Percentiles rank a stretch among this genome's conserved stretches.
Conservation (phyloP, 768 basidiomycete genomes). For the Boletales sp. region DNA sequence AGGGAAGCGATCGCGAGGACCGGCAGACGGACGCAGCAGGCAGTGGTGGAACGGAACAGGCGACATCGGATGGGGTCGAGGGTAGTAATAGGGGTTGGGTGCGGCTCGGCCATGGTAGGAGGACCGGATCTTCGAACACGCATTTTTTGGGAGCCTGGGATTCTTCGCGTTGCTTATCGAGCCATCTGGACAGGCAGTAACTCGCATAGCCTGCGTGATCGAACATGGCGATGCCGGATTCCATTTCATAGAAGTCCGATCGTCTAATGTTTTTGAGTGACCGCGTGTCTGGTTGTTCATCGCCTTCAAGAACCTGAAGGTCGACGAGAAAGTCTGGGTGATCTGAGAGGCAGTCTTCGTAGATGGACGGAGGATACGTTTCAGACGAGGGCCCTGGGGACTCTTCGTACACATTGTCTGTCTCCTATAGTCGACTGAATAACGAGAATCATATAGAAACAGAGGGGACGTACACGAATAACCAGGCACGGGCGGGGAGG, state of each 20-base stretch:
- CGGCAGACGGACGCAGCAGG: neutral
- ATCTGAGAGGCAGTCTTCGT: constrained; percentile 28
- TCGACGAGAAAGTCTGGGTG: constrained; percentile 17
- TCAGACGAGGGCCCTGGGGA: neutral
- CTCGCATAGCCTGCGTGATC: constrained; percentile 23
- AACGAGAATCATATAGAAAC: neutral
- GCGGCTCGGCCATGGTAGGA: constrained; percentile 16
- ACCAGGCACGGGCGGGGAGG: constrained; percentile 28
- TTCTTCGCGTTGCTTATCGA: constrained; percentile 27
- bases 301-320: constrained; percentile 15
- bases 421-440: constrained; percentile 15
- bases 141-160: constrained; percentile 12
- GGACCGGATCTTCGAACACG: constrained; percentile 19
- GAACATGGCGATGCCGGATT: constrained; percentile 25
- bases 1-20: constrained; percentile 9
- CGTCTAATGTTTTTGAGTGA: constrained; percentile 5
- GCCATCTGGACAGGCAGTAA: constrained; percentile 24
- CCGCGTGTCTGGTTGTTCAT: constrained; percentile 6
- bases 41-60: neutral
- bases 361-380: constrained; percentile 20
- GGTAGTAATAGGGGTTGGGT: constrained; percentile 10
- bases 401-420: neutral
- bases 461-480: constrained; percentile 16
- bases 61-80: neutral
- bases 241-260: constrained; percentile 28